Conservation (phyloP, 2,329 filamentous ascomycete genomes). For the Dactylonectria estremocensis region DNA sequence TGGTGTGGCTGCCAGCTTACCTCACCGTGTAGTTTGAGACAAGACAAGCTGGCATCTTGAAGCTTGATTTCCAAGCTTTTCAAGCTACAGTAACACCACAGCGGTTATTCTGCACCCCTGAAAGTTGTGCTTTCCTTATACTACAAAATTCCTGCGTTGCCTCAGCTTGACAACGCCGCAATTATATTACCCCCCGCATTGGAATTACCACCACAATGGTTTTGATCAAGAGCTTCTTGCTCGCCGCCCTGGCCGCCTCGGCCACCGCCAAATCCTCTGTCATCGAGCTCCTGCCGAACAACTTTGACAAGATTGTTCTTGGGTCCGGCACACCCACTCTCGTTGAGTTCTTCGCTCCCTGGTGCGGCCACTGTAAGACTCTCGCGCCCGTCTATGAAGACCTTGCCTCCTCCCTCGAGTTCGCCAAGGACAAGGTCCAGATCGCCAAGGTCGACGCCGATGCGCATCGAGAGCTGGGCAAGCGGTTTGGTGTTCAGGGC, state of each 20-base stretch:
- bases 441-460: slow-evolving; percentile 98
- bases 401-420: slow-evolving; percentile 81
- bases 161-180: neutral
- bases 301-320: slow-evolving; percentile 92
- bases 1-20: slow-evolving; percentile 37
- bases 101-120: slow-evolving; percentile 28
- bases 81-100: slow-evolving; percentile 38
- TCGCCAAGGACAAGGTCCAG: slow-evolving; percentile 79
- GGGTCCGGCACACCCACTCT: slow-evolving; percentile 95
- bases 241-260: slow-evolving; percentile 68
- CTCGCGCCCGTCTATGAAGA: slow-evolving; percentile 97
- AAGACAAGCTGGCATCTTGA: slow-evolving; percentile 51
- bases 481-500: slow-evolving; percentile 89
- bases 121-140: slow-evolving; percentile 28
- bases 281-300: slow-evolving; percentile 88
- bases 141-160: neutral
- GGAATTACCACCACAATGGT: slow-evolving; percentile 61
- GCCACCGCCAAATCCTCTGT: slow-evolving; percentile 85
- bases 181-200: slow-evolving; percentile 7
- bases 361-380: slow-evolving; percentile 99
- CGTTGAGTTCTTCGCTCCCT: slow-evolving; percentile 98
- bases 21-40: slow-evolving; percentile 35
- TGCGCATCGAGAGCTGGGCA: slow-evolving; percentile 85
- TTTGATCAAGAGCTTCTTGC: slow-evolving; percentile 72
- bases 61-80: slow-evolving; percentile 49